Percentiles rank a stretch among this genome's conserved stretches.
phyloP scores from a whole-genome alignment of 2,329 filamentous ascomycete genomes.

The Colletotrichum musicola region DNA sequence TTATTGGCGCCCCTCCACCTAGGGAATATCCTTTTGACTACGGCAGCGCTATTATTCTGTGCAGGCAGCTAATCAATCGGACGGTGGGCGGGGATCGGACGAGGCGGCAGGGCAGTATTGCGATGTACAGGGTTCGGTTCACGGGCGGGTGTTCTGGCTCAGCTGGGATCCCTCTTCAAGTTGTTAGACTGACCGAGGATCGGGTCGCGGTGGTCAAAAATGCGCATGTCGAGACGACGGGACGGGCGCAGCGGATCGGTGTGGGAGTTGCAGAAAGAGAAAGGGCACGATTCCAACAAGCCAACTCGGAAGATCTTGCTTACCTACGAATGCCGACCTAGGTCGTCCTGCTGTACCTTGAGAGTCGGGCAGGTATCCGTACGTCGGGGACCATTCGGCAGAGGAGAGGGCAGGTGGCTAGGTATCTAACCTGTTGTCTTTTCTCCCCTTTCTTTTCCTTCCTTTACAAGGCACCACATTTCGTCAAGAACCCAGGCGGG shows the following conservation, averaged over 20 bases:
- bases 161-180: conserved; percentile 15
- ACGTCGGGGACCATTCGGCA: conserved; percentile 23
- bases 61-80: neutral
- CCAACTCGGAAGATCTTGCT: neutral
- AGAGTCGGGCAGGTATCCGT: neutral
- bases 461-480: no score
- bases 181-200: conserved; percentile 17
- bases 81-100: neutral
- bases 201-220: conserved; percentile 10
- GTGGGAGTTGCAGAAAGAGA: conserved; percentile 9
- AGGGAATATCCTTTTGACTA: conserved; percentile 6
- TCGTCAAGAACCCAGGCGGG: neutral
- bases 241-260: neutral
- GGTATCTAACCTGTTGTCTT: neutral
- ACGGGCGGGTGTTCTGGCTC: neutral
- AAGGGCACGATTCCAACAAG: neutral
- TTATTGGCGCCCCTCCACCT: neutral
- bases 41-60: conserved; percentile 15
- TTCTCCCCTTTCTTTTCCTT: no score
- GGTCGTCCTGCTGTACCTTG: no score
- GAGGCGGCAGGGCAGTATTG: neutral
- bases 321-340: no score
- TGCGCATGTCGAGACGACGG: conserved; percentile 32
- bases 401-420: neutral
- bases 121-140: neutral